A percentile compares a stretch with the other conserved stretches of the same genome.
These are phyloP conservation scores for Orbilia brochopaga DNA, from an alignment of 2,329 filamentous ascomycete species.

Conservation along the genomic window DNA sequence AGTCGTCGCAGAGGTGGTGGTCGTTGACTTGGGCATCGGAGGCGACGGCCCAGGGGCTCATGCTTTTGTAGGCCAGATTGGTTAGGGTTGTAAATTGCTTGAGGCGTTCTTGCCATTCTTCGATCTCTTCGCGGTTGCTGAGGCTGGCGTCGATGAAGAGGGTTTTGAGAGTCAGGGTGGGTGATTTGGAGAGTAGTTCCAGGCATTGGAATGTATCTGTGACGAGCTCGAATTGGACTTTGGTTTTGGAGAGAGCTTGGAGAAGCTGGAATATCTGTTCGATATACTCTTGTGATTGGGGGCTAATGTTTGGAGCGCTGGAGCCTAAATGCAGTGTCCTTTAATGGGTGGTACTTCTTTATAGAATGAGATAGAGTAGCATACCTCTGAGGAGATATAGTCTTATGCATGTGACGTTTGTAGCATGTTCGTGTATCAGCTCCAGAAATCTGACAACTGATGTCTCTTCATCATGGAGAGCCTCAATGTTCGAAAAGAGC, in stretches of 20 bases:
- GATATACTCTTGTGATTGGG: slow-evolving; percentile 16
- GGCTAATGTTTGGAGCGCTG: slow-evolving; percentile 16
- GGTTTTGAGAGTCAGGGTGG: slow-evolving; percentile 18
- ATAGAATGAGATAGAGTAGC: too few relatives aligned
- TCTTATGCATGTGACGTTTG: slow-evolving; percentile 15
- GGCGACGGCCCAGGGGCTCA: slow-evolving; percentile 38
- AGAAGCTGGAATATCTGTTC: slow-evolving; percentile 27
- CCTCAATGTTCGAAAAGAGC: slow-evolving; percentile 38
- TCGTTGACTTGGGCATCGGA: slow-evolving; percentile 16
- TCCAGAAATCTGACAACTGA: slow-evolving; percentile 30
- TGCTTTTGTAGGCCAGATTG: slow-evolving; percentile 37
- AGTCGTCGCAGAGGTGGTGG: slow-evolving; percentile 40
- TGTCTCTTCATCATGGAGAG: slow-evolving; percentile 1
- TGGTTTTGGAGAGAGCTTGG: slow-evolving; percentile 3
- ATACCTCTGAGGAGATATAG: slow-evolving; percentile 34
- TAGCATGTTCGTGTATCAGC: slow-evolving; percentile 8
- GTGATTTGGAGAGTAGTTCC: slow-evolving; percentile 21
- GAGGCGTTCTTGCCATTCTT: slow-evolving; percentile 39
- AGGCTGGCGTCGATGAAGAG: slow-evolving; percentile 39
- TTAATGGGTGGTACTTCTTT: background rate
- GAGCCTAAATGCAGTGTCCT: slow-evolving; percentile 8
- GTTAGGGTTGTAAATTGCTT: slow-evolving; percentile 39
- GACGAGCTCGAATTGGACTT: slow-evolving; percentile 29
- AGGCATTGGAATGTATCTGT: slow-evolving; percentile 36
- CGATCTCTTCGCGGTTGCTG: slow-evolving; percentile 36